These are phyloP conservation scores for Colletotrichum lini DNA, from an alignment of 2,329 filamentous ascomycete species.

Conservation along the genomic window DNA sequence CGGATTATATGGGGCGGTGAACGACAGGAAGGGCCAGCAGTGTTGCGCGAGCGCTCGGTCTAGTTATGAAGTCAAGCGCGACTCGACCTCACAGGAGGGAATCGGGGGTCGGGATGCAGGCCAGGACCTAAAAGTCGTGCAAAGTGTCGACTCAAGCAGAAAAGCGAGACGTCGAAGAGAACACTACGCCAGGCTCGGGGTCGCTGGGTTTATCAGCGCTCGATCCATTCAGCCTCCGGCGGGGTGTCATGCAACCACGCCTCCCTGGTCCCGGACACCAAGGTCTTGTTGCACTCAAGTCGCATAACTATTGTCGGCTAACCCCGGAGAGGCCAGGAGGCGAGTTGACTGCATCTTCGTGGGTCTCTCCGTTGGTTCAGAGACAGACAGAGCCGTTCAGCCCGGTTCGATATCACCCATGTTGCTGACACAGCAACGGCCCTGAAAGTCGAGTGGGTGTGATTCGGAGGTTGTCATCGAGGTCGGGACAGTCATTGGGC, in stretches of 20 bases:
- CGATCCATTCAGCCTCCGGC: conserved; percentile 11
- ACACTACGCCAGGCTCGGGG: not conserved
- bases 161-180: not conserved
- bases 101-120: not conserved
- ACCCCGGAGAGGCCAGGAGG: conserved; percentile 8
- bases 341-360: not conserved
- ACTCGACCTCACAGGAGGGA: conserved; percentile 10
- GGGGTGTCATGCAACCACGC: conserved; percentile 12
- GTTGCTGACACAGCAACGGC: conserved; percentile 16
- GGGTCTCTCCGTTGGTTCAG: conserved; percentile 21
- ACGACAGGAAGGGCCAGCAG: conserved; percentile 12
- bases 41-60: not conserved
- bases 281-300: not conserved
- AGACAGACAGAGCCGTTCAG: not conserved
- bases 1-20: not conserved
- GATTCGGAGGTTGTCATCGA: not conserved
- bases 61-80: not conserved
- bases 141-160: not conserved
- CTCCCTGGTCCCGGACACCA: conserved; percentile 11
- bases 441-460: conserved; percentile 6
- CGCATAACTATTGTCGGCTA: conserved; percentile 23
- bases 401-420: conserved; percentile 6
- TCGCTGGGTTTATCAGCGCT: conserved; percentile 29
- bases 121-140: conserved; percentile 18
- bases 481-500: conserved; percentile 10